Evolutionary conservation across 2,329 filamentous ascomycete species (phyloP), one percentile per base, ranked within the genome.

Genomic region (Hyphodiscus sp.): DNA sequence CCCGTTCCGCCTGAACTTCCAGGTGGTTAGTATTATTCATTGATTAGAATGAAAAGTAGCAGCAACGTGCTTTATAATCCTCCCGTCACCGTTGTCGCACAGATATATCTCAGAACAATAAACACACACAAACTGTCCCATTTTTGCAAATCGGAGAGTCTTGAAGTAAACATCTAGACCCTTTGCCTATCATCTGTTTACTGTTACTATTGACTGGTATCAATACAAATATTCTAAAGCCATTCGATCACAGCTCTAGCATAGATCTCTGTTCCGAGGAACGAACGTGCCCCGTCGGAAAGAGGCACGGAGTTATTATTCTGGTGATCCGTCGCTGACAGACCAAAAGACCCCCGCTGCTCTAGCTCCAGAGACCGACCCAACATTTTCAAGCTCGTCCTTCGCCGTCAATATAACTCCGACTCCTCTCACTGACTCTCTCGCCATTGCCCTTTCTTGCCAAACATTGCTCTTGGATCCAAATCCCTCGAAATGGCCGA

Each of bases 401-500:
- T 41, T 44, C 20, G 3, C n/a, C 42, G n/a, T 44, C 16, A 29
- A 47, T 18, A 48, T 20, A 38, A 26, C 47, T 51, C 52, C 29
- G 15, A 45, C 30, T 53, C 49, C 47, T 30, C 50, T 53, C 45
- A 15, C 44, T 50, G 42, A 48, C 53, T 49, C 47, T 50, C 49
- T 53, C 52, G 53, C 49, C 53, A 55, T 52, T 49, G 53, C 58
- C 51, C 47, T 46, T 50, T 56, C 47, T 54, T 52, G 60, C 50
- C 33, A 47, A 19, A 20, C 33, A 57, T 4, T 38, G 4, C 33
- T 38, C 33, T 38, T 38, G 5, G 33, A 38, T 38, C 47, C 60
- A 10, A 10, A 38, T 13, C 47, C 59, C 68, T 55, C 51, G 13
- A 38, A 44, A 80, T 80, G 77, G 67, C 77, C 52, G 74, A 74